Conservation (phyloP, 345 rosid genomes). For the Gossypium stocksii region DNA sequence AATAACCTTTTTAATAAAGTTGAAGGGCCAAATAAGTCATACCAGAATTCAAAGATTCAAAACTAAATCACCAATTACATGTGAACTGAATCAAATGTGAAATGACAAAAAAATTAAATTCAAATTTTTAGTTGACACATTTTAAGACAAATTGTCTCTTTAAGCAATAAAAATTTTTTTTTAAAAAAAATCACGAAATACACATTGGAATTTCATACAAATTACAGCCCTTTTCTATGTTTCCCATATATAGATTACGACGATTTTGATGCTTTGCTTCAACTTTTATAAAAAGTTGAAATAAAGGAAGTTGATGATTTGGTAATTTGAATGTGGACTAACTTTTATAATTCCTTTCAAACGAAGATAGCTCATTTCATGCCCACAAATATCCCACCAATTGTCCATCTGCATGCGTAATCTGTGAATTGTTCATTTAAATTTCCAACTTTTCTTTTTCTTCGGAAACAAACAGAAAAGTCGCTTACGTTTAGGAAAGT, state of each 20-base stretch:
- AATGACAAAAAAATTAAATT: too few relatives aligned
- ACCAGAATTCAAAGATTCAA: too few relatives aligned
- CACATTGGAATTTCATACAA: background rate
- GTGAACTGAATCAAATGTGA: too few relatives aligned
- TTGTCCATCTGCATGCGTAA: background rate
- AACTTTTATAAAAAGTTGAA: background rate
- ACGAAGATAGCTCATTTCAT: background rate
- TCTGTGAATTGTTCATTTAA: background rate
- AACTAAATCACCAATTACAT: too few relatives aligned
- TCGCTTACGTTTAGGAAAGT: background rate
- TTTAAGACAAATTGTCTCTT: too few relatives aligned
- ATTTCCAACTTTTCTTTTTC: background rate
- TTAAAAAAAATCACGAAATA: too few relatives aligned
- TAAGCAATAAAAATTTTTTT: too few relatives aligned
- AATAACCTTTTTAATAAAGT: too few relatives aligned
- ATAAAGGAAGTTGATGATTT: background rate
- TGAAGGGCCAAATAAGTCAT: too few relatives aligned
- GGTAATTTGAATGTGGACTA: background rate
- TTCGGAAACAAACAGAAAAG: background rate
- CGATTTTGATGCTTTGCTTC: background rate
- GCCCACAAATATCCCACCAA: background rate
- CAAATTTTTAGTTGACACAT: too few relatives aligned
- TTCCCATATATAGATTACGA: background rate
- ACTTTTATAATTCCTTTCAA: conserved; percentile 4
- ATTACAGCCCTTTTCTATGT: background rate